Base-by-base conservation (phyloP, 768 basidiomycete genomes). In the Auriscalpium orientale region DNA sequence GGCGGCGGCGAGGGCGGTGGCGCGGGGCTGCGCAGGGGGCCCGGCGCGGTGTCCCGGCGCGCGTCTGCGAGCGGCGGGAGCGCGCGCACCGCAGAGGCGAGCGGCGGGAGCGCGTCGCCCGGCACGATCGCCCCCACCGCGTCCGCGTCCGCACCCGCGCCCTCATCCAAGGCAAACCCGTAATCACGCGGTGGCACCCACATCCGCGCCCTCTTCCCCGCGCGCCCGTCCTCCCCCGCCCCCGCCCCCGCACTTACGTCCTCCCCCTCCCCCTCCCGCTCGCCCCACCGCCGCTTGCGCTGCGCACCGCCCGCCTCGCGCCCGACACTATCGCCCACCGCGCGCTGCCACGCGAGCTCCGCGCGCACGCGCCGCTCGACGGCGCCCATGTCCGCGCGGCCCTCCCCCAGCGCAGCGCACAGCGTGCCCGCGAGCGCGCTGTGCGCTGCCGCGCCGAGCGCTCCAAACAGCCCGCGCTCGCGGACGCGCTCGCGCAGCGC, bases 301-400 rank as follows among this genome's bases (percentile, higher is more conserved):
- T 8, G 10, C 10, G 16, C 38, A 16, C 38, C 38, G 38, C 10
- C 10, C 38, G 16, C 40, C 15, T 5, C 13, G 40, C 40, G 40
- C 40, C 13, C 40, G 6, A 8, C 18, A 8, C 40, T 43, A 8
- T 43, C 18, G 40, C 40, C 20, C 51, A 59, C 6, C 15, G 11
- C 40, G 4, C 53, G n/a, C 16, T 59, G 58, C 58, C 56, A 59
- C 2, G 43, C 51, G 33, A 59, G 44, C 56, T 59, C 58, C 5
- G 20, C 33, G 47, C n/a, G 18, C 16, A 20, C 58, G 13, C 52
- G 9, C 18, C 46, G 11, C 8, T 46, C 48, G 20, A 59, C 57
- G 12, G 35, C 20, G 8, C 36, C 8, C 58, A 59, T 59, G 22
- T 43, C 44, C 15, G 48, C 58, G 1, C 18, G 15, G 6, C 1